Percentiles rank a stretch among this genome's conserved stretches.
These are phyloP conservation scores for Catharanthus roseus DNA, from an alignment of 257 asterid species.

Conservation along the genomic window DNA sequence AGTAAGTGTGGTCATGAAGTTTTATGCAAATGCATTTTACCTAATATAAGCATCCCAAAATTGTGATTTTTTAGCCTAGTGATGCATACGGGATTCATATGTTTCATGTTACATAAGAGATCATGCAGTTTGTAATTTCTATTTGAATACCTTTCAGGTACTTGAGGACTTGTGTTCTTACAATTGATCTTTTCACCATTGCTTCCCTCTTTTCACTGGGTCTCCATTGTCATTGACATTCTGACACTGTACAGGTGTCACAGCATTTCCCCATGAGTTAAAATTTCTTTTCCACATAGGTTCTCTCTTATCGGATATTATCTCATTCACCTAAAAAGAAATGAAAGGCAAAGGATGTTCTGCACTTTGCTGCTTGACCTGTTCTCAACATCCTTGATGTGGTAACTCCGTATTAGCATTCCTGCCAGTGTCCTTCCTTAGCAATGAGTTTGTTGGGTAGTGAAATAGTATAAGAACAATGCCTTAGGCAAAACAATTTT, in stretches of 20 bases:
- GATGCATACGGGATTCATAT: not conserved
- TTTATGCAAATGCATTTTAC: not conserved
- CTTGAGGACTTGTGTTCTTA: not conserved
- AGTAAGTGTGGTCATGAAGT: constrained; percentile 31
- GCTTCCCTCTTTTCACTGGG: not conserved
- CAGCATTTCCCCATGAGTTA: not conserved
- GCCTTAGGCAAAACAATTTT: not conserved
- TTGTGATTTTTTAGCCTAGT: not conserved
- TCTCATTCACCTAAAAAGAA: not conserved
- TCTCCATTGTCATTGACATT: not conserved
- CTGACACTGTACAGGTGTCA: not conserved
- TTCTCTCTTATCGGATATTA: not conserved
- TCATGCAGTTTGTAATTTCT: not conserved
- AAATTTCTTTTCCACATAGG: not conserved
- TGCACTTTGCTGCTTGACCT: not conserved
- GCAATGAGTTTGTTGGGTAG: not conserved
- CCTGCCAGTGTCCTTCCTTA: not conserved
- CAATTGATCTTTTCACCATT: not conserved
- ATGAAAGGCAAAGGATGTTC: not conserved
- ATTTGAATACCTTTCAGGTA: not conserved
- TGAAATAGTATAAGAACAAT: not conserved
- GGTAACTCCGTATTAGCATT: not conserved
- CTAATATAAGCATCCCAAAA: constrained; percentile 12
- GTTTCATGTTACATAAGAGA: not conserved
- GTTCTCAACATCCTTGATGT: not conserved